Evolutionary conservation across 805 yeast species (phyloP).

Genomic region (Pichia cabralensis): DNA sequence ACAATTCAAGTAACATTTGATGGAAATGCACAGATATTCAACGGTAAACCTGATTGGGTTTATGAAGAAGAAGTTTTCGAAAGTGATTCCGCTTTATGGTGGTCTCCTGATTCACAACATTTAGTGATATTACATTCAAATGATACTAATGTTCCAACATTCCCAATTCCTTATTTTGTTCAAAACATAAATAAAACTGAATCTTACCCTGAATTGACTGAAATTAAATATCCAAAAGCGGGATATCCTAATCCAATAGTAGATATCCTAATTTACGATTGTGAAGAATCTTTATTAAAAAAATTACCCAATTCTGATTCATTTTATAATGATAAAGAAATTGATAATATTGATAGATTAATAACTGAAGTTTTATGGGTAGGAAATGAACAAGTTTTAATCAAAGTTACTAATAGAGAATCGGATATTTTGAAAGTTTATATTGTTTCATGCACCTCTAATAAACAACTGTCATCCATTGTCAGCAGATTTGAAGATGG

Average conservation of each 20-base stretch:
- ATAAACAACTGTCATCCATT: conserved; percentile 20
- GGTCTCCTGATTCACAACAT: conserved; percentile 70
- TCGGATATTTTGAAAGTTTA: conserved; percentile 55
- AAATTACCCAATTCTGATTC: conserved; percentile 23
- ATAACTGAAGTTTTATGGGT: conserved; percentile 70
- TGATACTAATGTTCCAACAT: conserved; percentile 66
- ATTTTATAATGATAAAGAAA: conserved; percentile 33
- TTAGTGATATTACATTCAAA: conserved; percentile 58
- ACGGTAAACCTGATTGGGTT: conserved; percentile 92
- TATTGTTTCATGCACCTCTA: conserved; percentile 35
- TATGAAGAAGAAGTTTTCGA: conserved; percentile 84
- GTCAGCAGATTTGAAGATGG: conserved; percentile 40
- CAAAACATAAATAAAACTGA: conserved; percentile 30
- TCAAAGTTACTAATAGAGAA: conserved; percentile 53
- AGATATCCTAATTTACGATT: conserved; percentile 38
- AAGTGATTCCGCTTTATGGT: conserved; percentile 68
- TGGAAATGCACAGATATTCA: conserved; percentile 62
- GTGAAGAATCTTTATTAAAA: conserved; percentile 17
- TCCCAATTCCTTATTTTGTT: conserved; percentile 65
- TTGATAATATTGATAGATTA: conserved; percentile 33
- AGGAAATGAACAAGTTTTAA: conserved; percentile 41
- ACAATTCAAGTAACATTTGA: conserved; percentile 50
- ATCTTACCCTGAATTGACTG: conserved; percentile 49
- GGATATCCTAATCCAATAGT: conserved; percentile 70
- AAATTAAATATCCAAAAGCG: conserved; percentile 75